Evolutionary conservation across 768 basidiomycete species (phyloP).

Genomic region (Serpula lacrymans): DNA sequence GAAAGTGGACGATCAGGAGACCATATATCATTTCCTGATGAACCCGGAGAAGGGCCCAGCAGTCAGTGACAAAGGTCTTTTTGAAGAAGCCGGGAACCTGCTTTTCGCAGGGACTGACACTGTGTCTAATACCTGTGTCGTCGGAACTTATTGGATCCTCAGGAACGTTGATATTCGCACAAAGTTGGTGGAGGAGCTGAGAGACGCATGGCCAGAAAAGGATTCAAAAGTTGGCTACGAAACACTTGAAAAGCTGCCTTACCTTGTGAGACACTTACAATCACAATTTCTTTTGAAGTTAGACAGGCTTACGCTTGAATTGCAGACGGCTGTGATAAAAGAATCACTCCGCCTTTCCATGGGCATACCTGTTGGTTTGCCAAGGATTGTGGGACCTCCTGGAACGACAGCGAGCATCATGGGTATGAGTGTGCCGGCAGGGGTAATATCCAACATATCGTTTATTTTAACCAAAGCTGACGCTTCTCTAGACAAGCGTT

Average conservation of each 20-base stretch:
- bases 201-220: conserved; percentile 39
- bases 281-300: neutral
- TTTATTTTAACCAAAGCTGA: neutral
- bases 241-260: conserved; percentile 42
- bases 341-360: conserved; percentile 42
- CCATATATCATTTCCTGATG: conserved; percentile 34
- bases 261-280: conserved; percentile 34
- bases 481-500: conserved; percentile 33
- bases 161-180: conserved; percentile 25
- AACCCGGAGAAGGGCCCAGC: too few relatives aligned
- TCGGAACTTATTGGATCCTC: conserved; percentile 35
- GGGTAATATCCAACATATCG: conserved; percentile 21
- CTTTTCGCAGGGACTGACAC: conserved; percentile 45
- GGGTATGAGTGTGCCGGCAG: conserved; percentile 34
- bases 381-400: conserved; percentile 37
- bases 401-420: conserved; percentile 30
- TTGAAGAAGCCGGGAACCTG: too few relatives aligned
- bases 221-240: conserved; percentile 29
- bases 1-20: too few relatives aligned
- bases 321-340: conserved; percentile 46
- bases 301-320: too few relatives aligned
- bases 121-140: conserved; percentile 36
- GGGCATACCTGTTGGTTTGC: conserved; percentile 36
- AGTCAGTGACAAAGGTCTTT: too few relatives aligned
- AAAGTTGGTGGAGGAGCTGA: conserved; percentile 29